Percentiles rank a stretch among this genome's conserved stretches.
These are phyloP conservation scores for Arbutus unedo DNA, from an alignment of 148 eudicot species.

Conservation along the genomic window DNA sequence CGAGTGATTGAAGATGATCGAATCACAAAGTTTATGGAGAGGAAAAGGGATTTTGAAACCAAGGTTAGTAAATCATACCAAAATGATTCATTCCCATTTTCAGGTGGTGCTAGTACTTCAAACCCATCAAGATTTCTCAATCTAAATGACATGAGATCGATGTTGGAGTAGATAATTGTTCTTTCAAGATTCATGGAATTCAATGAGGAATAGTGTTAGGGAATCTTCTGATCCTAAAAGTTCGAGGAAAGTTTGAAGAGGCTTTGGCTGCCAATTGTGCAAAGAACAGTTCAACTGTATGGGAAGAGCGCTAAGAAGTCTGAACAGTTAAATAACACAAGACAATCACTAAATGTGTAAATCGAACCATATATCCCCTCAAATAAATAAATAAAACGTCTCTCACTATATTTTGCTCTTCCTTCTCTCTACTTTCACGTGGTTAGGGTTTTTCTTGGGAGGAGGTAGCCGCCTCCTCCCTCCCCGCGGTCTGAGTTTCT, in stretches of 20 bases:
- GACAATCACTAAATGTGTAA: slow-evolving; percentile 32
- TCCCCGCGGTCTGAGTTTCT: too few relatives aligned
- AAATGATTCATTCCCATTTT: slow-evolving; percentile 14
- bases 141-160: slow-evolving; percentile 52
- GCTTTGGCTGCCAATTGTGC: slow-evolving; percentile 73
- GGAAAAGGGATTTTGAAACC: slow-evolving; percentile 26
- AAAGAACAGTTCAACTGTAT: slow-evolving; percentile 77
- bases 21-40: too few relatives aligned
- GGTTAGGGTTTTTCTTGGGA: too few relatives aligned
- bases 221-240: slow-evolving; percentile 14
- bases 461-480: too few relatives aligned
- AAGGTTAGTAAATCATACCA: slow-evolving; percentile 31
- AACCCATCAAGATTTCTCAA: slow-evolving; percentile 1
- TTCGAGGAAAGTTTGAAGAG: slow-evolving; percentile 52
- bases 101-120: slow-evolving; percentile 8
- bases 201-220: slow-evolving; percentile 11
- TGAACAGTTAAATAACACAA: slow-evolving; percentile 11
- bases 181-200: slow-evolving; percentile 49
- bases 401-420: too few relatives aligned
- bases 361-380: neutral
- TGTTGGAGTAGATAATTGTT: slow-evolving; percentile 69
- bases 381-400: too few relatives aligned
- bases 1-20: too few relatives aligned
- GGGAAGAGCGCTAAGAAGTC: slow-evolving; percentile 47
- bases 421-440: too few relatives aligned